phyloP scores from a whole-genome alignment of 257 asterid species.

The Scutellaria minor region DNA sequence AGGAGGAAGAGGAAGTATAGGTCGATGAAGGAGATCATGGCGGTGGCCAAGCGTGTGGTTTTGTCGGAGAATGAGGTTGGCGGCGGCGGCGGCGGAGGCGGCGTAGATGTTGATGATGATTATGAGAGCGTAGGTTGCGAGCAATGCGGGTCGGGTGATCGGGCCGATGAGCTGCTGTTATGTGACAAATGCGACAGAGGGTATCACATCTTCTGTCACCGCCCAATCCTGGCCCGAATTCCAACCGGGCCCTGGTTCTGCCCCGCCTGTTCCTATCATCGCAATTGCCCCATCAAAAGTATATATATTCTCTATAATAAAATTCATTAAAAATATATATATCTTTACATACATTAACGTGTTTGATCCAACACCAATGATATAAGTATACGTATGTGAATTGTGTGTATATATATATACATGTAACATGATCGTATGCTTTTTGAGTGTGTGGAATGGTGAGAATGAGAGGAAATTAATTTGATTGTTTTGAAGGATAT shows the following conservation, averaged over 20 bases:
- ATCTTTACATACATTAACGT: background rate
- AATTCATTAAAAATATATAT: background rate
- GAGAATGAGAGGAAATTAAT: slow-evolving; percentile 9
- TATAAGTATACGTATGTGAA: background rate
- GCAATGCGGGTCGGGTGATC: slow-evolving; percentile 80
- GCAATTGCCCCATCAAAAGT: slow-evolving; percentile 59
- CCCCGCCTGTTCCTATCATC: slow-evolving; percentile 60
- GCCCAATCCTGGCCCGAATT: slow-evolving; percentile 76
- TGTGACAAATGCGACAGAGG: slow-evolving; percentile 83
- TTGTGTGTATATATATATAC: background rate
- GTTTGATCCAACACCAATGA: background rate
- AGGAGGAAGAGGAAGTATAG: slow-evolving; percentile 43
- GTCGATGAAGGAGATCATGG: slow-evolving; percentile 63
- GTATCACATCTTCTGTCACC: slow-evolving; percentile 70
- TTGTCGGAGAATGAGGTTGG: background rate
- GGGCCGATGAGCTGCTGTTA: slow-evolving; percentile 60
- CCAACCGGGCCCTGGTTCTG: slow-evolving; percentile 85
- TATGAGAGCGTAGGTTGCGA: slow-evolving; percentile 51
- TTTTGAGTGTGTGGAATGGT: slow-evolving; percentile 14
- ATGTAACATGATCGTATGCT: slow-evolving; percentile 12
- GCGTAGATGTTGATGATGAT: slow-evolving; percentile 12
- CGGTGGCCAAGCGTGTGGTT: slow-evolving; percentile 51
- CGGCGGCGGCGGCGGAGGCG: too few relatives aligned
- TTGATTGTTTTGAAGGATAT: slow-evolving; percentile 13
- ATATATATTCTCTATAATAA: background rate